Base-by-base conservation (phyloP, 2,329 filamentous ascomycete genomes). In the Amesomyces nigricolor region DNA sequence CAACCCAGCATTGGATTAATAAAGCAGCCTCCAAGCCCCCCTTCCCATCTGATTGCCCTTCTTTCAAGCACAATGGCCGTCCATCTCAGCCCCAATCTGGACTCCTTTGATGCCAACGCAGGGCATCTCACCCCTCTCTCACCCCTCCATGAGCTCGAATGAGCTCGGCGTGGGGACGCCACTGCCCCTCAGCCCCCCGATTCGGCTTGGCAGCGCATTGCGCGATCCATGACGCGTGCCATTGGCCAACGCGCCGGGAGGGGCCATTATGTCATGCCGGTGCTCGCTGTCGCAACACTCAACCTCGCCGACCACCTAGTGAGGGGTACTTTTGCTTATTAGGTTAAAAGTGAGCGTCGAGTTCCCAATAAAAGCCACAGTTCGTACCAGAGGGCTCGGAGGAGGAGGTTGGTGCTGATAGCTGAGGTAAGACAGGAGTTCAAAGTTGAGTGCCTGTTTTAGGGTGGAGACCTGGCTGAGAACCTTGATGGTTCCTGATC, bases 201-300 rank as follows among this genome's bases (percentile, higher is more conserved):
- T 62, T 50, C 8, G 63, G 63, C 44, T 44, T 66, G 59, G 64
- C 57, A 58, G 38, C 17, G 17, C 62, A 67, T 67, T 67, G 64
- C 65, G 64, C 64, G 62, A 67, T 67, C 61, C 26, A 40, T 35
- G 42, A 42, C 17, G 35, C 14, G 13, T 26, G 11, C 55, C 32
- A 67, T 67, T 67, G 64, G 65, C 38, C 51, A 30, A n/a, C 5
- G 16, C 11, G 10, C 32, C 30, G 48, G 52, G 48, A 16, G 51
- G 40, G 42, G 44, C 58, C 47, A 66, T 66, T 58, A 61, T 64
- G 64, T 65, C 62, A 65, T 66, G 6, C 63, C 60, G 51, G 40
- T 43, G 52, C 47, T 11, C 38, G 59, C 32, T 62, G 45, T 60
- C 60, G 62, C 62, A 63, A 26, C 22, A 26, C 22, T 26, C 22